Percentiles rank a stretch among this genome's conserved stretches.
phyloP scores from a whole-genome alignment of 169 alveolate species.

The Plasmodium knowlesi region DNA sequence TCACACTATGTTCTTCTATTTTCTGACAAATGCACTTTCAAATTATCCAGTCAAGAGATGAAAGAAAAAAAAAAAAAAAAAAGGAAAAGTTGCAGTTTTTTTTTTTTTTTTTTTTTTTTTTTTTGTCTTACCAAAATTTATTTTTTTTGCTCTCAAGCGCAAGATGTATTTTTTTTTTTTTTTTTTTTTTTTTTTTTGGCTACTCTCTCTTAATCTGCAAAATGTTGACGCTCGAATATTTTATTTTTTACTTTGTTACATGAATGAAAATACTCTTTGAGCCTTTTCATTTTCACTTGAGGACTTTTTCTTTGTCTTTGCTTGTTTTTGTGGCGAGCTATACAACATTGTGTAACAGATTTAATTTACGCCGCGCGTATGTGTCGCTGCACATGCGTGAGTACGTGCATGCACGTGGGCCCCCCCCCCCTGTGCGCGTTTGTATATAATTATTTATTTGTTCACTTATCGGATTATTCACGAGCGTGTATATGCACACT shows the following conservation, averaged over 20 bases:
- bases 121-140: conserved; percentile 16
- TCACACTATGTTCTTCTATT: not conserved
- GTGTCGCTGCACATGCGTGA: not conserved
- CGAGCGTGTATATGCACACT: not conserved
- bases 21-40: not conserved
- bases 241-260: conserved; percentile 14
- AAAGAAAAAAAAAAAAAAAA: not conserved
- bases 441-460: not conserved
- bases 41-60: not conserved
- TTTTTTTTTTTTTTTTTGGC: not conserved
- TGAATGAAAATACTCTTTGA: not conserved
- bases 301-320: not conserved
- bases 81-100: not conserved
- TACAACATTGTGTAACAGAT: conserved; percentile 40
- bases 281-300: not conserved
- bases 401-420: not conserved
- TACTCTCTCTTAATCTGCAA: conserved; percentile 5
- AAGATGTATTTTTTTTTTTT: conserved; percentile 1
- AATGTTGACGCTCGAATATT: conserved; percentile 6
- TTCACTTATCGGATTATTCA: not conserved
- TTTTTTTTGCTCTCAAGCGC: conserved; percentile 14
- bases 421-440: not conserved
- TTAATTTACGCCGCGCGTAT: not conserved
- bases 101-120: not conserved
- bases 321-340: not conserved